phyloP scores from a whole-genome alignment of 352 stramenopile genomes.

The Globisporangium recalcitrans region DNA sequence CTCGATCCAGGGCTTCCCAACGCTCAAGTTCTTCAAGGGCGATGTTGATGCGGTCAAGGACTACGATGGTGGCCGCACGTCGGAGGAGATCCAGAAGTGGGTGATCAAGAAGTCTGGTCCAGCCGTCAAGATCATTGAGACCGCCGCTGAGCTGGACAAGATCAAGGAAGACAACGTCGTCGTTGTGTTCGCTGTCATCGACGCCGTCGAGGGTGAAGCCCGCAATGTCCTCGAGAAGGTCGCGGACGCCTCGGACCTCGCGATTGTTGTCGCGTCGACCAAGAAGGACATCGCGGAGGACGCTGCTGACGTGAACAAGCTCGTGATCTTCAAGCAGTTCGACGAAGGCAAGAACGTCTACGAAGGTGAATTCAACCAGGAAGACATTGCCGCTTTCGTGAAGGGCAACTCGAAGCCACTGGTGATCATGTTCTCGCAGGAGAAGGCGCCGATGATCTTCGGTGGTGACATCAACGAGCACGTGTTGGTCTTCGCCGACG shows the following conservation, averaged over 20 bases:
- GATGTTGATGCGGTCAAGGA: conserved; percentile 80
- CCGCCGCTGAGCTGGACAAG: conserved; percentile 59
- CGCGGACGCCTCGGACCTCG: conserved; percentile 63
- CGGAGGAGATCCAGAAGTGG: conserved; percentile 86
- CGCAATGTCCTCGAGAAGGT: conserved; percentile 74
- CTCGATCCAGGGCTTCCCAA: conserved; percentile 84
- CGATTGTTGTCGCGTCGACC: conserved; percentile 72
- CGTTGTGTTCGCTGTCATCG: conserved; percentile 79
- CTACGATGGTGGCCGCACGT: conserved; percentile 81
- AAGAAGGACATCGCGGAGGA: conserved; percentile 58
- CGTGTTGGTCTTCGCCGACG: conserved; percentile 84
- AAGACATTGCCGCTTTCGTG: conserved; percentile 61
- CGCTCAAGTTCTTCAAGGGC: conserved; percentile 92
- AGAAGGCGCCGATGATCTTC: conserved; percentile 90
- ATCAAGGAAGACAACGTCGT: conserved; percentile 84
- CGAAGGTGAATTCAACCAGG: conserved; percentile 68
- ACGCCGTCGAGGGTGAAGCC: conserved; percentile 67
- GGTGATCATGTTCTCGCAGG: conserved; percentile 88
- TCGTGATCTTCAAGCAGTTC: conserved; percentile 87
- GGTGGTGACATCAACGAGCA: conserved; percentile 82
- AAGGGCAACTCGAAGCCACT: conserved; percentile 80
- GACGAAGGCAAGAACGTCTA: conserved; percentile 80
- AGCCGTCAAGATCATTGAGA: conserved; percentile 75
- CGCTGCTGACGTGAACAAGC: conserved; percentile 43
- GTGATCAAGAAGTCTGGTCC: conserved; percentile 91